Base-by-base conservation (phyloP, 2,329 filamentous ascomycete genomes). In the Phaeosphaeria sp. region DNA sequence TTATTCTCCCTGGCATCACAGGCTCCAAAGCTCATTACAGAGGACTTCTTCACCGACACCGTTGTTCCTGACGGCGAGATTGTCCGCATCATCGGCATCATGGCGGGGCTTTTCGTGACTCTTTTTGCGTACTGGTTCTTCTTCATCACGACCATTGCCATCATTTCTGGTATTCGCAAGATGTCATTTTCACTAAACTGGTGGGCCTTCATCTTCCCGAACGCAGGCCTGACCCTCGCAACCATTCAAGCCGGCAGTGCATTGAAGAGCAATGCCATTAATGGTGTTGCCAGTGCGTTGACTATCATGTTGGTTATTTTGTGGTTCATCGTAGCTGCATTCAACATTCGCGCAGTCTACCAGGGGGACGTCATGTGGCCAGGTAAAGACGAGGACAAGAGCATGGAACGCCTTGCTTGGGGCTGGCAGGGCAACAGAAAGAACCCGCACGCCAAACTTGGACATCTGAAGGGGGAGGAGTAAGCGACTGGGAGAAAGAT, bases 151-250 rank as follows among this genome's bases (percentile, higher is more conserved):
- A 74, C 72, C 1, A 60, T 81, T 0, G 72, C 74, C 2, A 72
- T 80, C 10, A n/a, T 80, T 55, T 27, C 75, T 18, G 74, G 78
- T 33, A 59, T 72, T 10, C 71, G 76, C 17, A 72, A 77, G 13
- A 84, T 83, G 69, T 58, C 58, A 0, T 74, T 74, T 47, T 67
- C 70, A 18, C 56, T 73, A 15, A 72, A 72, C 47, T 74, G 72
- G 69, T 90, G 86, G 87, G 85, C 85, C 6, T 87, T 88, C 72
- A 83, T 90, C 33, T 90, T 89, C 66, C 87, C 87, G 6, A 89
- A 89, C 57, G 85, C 84, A 1, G 87, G 87, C 0, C 84, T 89
- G 51, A 86, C 84, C 1, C 78, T 89, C 41, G 84, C 85, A 0
- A 83, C 83, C 3, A 86, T 89, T 42, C 79, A 84, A 15, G 77